Base-by-base conservation (phyloP, 2,329 filamentous ascomycete genomes). In the Madurella mycetomatis region DNA sequence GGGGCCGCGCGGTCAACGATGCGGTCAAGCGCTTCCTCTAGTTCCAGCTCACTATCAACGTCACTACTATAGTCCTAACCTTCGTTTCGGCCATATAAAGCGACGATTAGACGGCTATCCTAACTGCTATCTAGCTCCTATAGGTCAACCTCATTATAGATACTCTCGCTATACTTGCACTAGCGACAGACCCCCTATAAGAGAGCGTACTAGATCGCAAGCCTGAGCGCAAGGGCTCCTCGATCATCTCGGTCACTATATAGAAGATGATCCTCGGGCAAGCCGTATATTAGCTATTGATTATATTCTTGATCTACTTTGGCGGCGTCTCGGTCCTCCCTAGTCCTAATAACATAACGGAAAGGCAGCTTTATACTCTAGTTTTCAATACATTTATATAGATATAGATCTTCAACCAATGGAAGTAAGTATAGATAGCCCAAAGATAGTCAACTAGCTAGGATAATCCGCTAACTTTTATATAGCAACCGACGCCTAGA, bases 191-290 rank as follows among this genome's bases (percentile, higher is more conserved):
- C 67, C 89, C 90, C n/a, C 91, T 92, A 0, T 87, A 87, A 11
- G 85, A 88, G 49, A 87, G 84, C 62, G 86, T 96, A 25, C 75
- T 96, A 47, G 77, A 95, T 63, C 84, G 91, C 53, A 91, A 90
- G 70, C 81, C 81, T 1, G 81, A 84, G 65, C 76, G 72, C 55
- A 80, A 79, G 65, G 78, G 76, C 19, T 69, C 79, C 4, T 75
- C 77, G 41, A 83, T 84, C 58, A 94, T 97, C 63, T 95, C 91
- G 1, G 76, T 87, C 34, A 92, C 87, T 16, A 97, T 97, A 92
- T 95, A 92, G 92, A 97, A 97, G 78, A 97, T 97, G 92, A 96
- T 97, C 58, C 80, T 96, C 43, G 92, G 92, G 2, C 91, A 97
- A 70, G 84, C 91, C 1, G 78, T 96, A 54, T 97, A 94, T 70